phyloP scores from a whole-genome alignment of 345 rosid species.

The Zanthoxylum bungeanum region DNA sequence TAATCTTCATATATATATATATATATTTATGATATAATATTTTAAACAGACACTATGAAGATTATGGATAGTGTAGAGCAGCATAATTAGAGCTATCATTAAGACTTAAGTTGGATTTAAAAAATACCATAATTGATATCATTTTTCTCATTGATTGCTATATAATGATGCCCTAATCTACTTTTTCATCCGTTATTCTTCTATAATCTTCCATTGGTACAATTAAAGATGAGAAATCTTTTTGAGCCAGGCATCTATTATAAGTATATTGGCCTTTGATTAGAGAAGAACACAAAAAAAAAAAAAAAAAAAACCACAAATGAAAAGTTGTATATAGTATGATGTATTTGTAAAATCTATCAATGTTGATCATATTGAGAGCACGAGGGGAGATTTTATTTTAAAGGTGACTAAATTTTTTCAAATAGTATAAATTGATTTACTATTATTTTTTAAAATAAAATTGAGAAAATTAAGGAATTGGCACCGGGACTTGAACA shows the following conservation, averaged over 20 bases:
- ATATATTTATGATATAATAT: too few species aligned
- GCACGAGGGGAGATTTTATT: neutral
- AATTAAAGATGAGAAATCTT: slow-evolving; percentile 5
- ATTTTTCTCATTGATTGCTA: neutral
- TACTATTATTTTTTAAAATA: too few species aligned
- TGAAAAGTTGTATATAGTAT: neutral
- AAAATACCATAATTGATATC: neutral
- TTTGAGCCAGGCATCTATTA: slow-evolving; percentile 1
- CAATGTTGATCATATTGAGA: too few species aligned
- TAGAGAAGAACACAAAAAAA: neutral
- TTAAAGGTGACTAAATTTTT: too few species aligned
- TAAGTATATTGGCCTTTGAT: neutral
- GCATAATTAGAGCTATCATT: slow-evolving; percentile 6
- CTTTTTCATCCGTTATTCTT: slow-evolving; percentile 7
- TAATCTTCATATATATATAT: slow-evolving; percentile 15
- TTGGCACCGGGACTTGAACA: too few species aligned
- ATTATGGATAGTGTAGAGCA: slow-evolving; percentile 6
- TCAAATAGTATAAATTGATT: too few species aligned
- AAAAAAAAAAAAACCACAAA: neutral
- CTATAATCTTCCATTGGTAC: slow-evolving; percentile 9
- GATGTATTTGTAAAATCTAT: neutral
- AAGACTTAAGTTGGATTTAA: slow-evolving; percentile 13
- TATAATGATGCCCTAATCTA: neutral
- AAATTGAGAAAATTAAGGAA: too few species aligned
- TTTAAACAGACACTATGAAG: slow-evolving; percentile 10